Evolutionary conservation across 2,329 filamentous ascomycete genomes (phyloP), one percentile per base, ranked within the genome.

Genomic region (Xylaria sp.): DNA sequence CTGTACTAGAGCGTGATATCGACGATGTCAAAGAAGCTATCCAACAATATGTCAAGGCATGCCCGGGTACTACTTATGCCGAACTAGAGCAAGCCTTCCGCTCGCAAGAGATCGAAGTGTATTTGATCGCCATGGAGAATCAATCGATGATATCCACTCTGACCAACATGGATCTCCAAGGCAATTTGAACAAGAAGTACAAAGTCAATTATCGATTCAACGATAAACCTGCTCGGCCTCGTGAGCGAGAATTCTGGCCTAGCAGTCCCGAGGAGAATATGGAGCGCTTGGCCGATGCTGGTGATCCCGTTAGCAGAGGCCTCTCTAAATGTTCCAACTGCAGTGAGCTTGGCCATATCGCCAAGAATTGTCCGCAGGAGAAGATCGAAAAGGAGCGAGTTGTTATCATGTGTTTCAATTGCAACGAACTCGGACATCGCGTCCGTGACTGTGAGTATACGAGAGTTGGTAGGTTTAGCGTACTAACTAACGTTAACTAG

Each of bases 141-240:
- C 80, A 85, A 39, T 77, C 83, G 6, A 78, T 91, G 34, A 76
- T 83, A 0, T 75, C 80, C 1, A 87, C 88, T 5, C 85, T 89
- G 72, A 91, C 89, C 68, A 90, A 91, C 78, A 91, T 93, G 87
- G 90, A 93, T 70, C 81, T 92, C 1, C 90, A 93, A 74, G 91
- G 91, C 5, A 87, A 91, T 68, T 81, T 90, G 23, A 85, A 85
- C 65, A 89, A 89, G 78, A 89, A 89, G 76, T 92, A 86, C 72
- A 85, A 85, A 0, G 82, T 93, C 58, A 87, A 86, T 0, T 89
- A 90, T 75, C 87, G 90, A 57, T 88, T 89, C 72, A 83, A 83
- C 1, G 78, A 84, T 36, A 87, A 87, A 71, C 86, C 90, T 0
- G 78, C 81, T 23, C 86, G 89, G 3, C 86, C 86, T 34, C 86